Base-by-base conservation (phyloP, 2,329 filamentous ascomycete species). In the Helotiales sp. region DNA sequence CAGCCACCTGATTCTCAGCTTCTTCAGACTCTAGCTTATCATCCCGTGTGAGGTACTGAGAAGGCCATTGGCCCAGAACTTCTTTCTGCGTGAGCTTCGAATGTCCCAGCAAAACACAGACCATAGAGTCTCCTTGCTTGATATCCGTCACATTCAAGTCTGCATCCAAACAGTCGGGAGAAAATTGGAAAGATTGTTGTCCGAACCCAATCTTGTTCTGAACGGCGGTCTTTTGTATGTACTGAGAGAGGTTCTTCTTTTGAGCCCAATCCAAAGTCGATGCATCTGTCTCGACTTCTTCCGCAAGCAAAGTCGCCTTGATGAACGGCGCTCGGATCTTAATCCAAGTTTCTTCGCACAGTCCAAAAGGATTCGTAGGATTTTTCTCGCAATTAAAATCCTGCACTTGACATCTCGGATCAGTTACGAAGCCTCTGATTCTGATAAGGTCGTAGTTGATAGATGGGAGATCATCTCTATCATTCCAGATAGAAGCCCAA, bases 401-500 rank as follows among this genome's bases (percentile, higher is more conserved):
- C 6, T 20, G 40, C 5, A 45, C 17, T 20, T 45, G 17, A 45
- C 40, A 45, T 45, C 40, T 45, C 7, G 40, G 3, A 45, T 45
- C 40, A 20, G 40, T n/a, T n/a, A 45, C n/a, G n/a, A 45, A 45
- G 17, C 40, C 40, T 20, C n/a, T 17, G 17, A 45, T n/a, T 45
- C 20, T 45, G 17, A 45, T n/a, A 17, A 45, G 5, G 6, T 45
- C 40, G 13, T 45, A 45, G n/a, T 45, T 45, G 4, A 45, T n/a
- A 10, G 20, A 45, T 20, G 40, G 40, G 3, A 45, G 40, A 45
- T 45, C 40, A 45, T 45, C 20, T 20, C 40, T 17, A 20, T 45
- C n/a, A 8, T 45, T 45, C 40, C 40, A 45, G 6, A 58, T 58
- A 28, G 61, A 63, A 40, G 61, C 61, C 61, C 61, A 63, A 26